Evolutionary conservation across 345 rosid genomes (phyloP).

Genomic region (Fremontodendron californicum): DNA sequence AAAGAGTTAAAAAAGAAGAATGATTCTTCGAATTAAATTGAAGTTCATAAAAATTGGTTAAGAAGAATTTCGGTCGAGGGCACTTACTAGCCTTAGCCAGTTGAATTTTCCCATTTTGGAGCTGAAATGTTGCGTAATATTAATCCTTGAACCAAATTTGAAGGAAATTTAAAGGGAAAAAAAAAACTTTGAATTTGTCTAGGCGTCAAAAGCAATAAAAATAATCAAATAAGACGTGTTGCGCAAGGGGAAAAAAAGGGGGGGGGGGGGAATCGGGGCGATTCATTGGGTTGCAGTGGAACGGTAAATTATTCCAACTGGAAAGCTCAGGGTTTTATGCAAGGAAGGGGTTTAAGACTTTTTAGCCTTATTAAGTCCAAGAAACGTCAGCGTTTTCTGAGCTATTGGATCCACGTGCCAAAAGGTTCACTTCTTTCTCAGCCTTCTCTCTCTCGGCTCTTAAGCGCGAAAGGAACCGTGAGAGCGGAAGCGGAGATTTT

Average conservation of each 20-base stretch:
- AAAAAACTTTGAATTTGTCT: too few relatives aligned
- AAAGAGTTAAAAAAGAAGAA: neutral
- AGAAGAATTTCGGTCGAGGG: neutral
- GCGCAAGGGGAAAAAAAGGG: slow-evolving; percentile 20
- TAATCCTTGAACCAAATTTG: neutral
- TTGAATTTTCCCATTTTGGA: slow-evolving; percentile 44
- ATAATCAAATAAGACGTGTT: slow-evolving; percentile 9
- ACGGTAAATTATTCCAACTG: neutral
- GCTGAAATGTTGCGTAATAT: neutral
- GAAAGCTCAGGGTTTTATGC: neutral
- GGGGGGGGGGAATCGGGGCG: slow-evolving; percentile 2
- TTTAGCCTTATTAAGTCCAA: neutral
- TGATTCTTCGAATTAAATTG: neutral
- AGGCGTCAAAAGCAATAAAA: neutral
- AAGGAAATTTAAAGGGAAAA: neutral
- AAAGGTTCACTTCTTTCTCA: neutral
- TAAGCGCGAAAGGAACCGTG: neutral
- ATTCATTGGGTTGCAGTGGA: neutral
- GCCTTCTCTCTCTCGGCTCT: neutral
- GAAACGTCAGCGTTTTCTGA: neutral
- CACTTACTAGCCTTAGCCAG: slow-evolving; percentile 49
- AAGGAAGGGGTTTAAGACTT: neutral
- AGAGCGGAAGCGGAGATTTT: neutral
- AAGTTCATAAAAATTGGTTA: neutral
- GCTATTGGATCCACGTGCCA: neutral